phyloP scores from a whole-genome alignment of 352 stramenopile species.

The Pythium phragmitis region DNA sequence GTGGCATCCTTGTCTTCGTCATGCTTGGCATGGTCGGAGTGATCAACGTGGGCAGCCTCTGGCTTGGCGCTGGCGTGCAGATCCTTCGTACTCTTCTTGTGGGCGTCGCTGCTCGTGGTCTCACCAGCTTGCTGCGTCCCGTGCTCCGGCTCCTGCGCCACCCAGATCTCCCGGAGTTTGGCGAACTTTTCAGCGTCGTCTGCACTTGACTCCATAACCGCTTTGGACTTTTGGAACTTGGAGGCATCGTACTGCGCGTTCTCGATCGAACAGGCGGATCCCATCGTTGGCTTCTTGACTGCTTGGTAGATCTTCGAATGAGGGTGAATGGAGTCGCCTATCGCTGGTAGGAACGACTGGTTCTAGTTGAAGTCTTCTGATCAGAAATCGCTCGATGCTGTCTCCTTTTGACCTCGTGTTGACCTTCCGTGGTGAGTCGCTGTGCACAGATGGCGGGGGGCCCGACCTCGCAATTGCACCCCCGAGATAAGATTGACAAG shows the following conservation, averaged over 20 bases:
- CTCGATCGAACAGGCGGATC: slow-evolving; percentile 52
- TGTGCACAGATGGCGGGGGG: background rate
- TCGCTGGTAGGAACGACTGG: background rate
- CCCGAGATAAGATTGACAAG: slow-evolving; percentile 11
- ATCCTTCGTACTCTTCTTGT: slow-evolving; percentile 43
- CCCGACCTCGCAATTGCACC: background rate
- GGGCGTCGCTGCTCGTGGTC: slow-evolving; percentile 17
- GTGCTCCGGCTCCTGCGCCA: slow-evolving; percentile 20
- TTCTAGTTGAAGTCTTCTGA: background rate
- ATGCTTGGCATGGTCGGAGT: slow-evolving; percentile 14
- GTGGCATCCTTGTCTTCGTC: slow-evolving; percentile 15
- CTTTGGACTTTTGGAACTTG: slow-evolving; percentile 74
- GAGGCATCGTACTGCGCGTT: slow-evolving; percentile 50
- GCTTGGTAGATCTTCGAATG: slow-evolving; percentile 27
- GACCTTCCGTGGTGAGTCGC: background rate
- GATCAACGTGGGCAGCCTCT: slow-evolving; percentile 2
- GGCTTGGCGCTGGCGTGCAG: slow-evolving; percentile 16
- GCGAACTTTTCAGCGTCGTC: slow-evolving; percentile 72
- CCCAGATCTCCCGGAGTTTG: slow-evolving; percentile 71
- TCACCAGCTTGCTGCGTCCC: slow-evolving; percentile 7
- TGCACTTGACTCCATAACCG: slow-evolving; percentile 53
- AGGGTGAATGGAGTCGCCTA: background rate
- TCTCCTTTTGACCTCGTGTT: background rate
- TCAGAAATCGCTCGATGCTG: background rate
- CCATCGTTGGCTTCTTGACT: slow-evolving; percentile 33